A percentile compares a stretch with the other conserved stretches of the same genome.
These are phyloP conservation scores for Alternaria sp. DNA, from an alignment of 2,329 filamentous ascomycete species.

Conservation along the genomic window DNA sequence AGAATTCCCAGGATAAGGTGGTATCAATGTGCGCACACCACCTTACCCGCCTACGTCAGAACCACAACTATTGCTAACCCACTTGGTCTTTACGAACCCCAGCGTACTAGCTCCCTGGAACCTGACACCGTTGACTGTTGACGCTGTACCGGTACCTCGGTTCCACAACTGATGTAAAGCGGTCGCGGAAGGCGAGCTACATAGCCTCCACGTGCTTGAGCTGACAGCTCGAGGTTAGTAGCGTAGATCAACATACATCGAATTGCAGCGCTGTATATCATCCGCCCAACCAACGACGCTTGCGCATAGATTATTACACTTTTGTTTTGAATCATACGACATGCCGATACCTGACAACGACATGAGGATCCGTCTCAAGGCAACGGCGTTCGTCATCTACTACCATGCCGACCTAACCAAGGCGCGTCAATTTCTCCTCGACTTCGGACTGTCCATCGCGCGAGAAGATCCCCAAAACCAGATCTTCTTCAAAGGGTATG, in stretches of 20 bases:
- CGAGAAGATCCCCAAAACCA: conserved; percentile 25
- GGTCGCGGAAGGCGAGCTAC: not conserved
- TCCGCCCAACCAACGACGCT: not conserved
- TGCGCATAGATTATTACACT: not conserved
- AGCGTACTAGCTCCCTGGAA: not conserved
- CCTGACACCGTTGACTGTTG: not conserved
- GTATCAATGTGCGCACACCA: not conserved
- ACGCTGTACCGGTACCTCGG: not conserved
- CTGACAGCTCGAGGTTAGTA: not conserved
- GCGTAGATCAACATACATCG: not conserved
- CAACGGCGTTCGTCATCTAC: conserved; percentile 15
- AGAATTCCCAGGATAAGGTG: not conserved
- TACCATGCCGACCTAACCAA: conserved; percentile 15
- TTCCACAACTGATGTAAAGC: not conserved
- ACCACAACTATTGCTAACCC: not conserved
- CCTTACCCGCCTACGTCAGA: not conserved
- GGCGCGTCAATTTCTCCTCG: conserved; percentile 19
- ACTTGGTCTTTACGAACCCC: not conserved
- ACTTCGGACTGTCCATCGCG: conserved; percentile 20
- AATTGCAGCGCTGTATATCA: not conserved
- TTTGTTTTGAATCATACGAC: not conserved
- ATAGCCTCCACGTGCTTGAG: not conserved
- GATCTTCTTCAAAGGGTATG: conserved; percentile 59
- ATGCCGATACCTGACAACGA: conserved; percentile 4
- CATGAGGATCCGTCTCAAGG: not conserved